Evolutionary conservation across 129 eudicot species (phyloP), one percentile per base, ranked within the genome.

Genomic region (Centrapalus pauciflorus): DNA sequence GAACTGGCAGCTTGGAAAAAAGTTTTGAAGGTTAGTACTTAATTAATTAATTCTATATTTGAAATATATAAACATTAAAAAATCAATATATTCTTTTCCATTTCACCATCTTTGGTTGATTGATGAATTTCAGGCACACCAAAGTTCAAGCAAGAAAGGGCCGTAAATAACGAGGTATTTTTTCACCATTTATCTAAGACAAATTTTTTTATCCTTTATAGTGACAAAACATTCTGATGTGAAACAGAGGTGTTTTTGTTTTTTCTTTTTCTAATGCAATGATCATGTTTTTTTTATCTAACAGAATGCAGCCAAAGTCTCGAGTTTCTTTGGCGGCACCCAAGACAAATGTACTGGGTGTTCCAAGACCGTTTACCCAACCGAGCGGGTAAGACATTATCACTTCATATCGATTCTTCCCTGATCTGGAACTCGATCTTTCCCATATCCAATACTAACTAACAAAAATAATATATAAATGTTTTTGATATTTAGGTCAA

Each of bases 1-100:
- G 82, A 82, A 94, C 99, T 4, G 99, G 99, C 49, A 94, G 99
- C 84, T 78, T 89, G 32, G 87, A 89, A 28, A 94, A 94, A 77
- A 94, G 99, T 65, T 94, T 94, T 69, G 97, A 94, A 50, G 97
- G 96, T 93, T 24, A n/a, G n/a, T 9, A 17, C 40, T 17, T 2
- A 55, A 5, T n/a, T 33, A 17, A 37, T 21, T 48, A 56, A 0
- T 29, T 9, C 3, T 23, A 48, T 5, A 4, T 6, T 3, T 5
- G 60, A 1, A 5, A 13, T 51, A 19, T n/a, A n/a, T n/a, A n/a
- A n/a, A n/a, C n/a, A n/a, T n/a, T n/a, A n/a, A n/a, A n/a, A n/a
- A n/a, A n/a, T n/a, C n/a, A n/a, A n/a, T n/a, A n/a, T n/a, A n/a
- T n/a, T n/a, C n/a, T n/a, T n/a, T n/a, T n/a, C n/a, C n/a, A 50